Evolutionary conservation across 495 filamentous ascomycete genomes (phyloP).

Genomic region (Talaromyces wortmannii): DNA sequence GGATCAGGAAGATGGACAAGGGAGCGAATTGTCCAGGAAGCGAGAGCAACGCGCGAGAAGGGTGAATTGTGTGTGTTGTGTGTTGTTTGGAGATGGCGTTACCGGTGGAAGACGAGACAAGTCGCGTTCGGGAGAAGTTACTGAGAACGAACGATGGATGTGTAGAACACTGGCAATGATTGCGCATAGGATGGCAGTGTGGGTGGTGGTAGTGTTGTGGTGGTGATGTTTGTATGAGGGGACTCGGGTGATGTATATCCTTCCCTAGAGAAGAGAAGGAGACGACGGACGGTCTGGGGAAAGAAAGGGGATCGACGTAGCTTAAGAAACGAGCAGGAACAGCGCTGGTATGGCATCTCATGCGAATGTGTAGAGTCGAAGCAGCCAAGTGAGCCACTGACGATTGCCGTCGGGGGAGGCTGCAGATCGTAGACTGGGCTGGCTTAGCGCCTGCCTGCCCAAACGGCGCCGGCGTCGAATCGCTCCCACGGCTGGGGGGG

Average conservation of each 20-base stretch:
- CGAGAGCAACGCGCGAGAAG: slow-evolving; percentile 6
- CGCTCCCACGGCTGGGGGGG: neutral
- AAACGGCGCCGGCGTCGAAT: neutral
- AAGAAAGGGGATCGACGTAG: slow-evolving; percentile 62
- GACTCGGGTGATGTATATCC: neutral
- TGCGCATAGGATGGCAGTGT: no score
- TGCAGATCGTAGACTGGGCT: slow-evolving; percentile 27
- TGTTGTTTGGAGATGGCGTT: neutral
- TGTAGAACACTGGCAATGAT: no score
- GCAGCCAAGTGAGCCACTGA: slow-evolving; percentile 36
- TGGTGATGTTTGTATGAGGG: slow-evolving; percentile 16
- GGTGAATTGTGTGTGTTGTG: no score
- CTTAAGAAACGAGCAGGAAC: slow-evolving; percentile 56
- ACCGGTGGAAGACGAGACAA: neutral
- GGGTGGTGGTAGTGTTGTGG: neutral
- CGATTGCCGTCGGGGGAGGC: slow-evolving; percentile 37
- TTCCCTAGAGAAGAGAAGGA: slow-evolving; percentile 9
- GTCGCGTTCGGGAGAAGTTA: neutral
- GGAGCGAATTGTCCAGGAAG: no score
- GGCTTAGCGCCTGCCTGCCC: neutral
- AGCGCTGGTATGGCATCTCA: slow-evolving; percentile 13
- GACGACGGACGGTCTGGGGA: slow-evolving; percentile 40
- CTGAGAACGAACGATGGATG: no score
- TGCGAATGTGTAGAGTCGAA: slow-evolving; percentile 5
- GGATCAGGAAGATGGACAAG: no score